Percentiles rank a stretch among this genome's conserved stretches.
Conservation (phyloP, 1,284 basidiomycete genomes). For the Leucoagaricus sp. region DNA sequence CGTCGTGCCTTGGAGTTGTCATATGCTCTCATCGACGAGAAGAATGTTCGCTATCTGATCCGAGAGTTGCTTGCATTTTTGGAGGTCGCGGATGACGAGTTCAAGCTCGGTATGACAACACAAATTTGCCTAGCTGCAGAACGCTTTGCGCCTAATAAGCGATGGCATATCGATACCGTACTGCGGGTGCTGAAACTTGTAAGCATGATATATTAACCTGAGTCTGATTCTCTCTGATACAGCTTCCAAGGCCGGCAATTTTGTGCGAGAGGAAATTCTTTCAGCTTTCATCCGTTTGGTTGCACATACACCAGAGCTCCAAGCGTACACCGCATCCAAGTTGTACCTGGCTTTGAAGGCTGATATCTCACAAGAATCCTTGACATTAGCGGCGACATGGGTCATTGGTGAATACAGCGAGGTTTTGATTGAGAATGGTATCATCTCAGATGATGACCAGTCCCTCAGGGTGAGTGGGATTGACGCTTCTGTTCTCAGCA, state of each 20-base stretch:
- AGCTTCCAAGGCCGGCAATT: constrained; percentile 92
- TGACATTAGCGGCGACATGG: constrained; percentile 95
- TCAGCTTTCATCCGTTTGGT: constrained; percentile 96
- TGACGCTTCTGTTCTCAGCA: not conserved
- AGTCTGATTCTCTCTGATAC: too few relatives aligned
- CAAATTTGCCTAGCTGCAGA: constrained; percentile 97
- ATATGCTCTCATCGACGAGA: constrained; percentile 96
- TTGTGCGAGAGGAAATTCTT: constrained; percentile 95
- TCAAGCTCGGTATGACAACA: constrained; percentile 97
- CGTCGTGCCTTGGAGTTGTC: constrained; percentile 95
- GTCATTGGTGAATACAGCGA: constrained; percentile 97
- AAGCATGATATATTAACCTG: too few relatives aligned
- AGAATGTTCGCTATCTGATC: constrained; percentile 91
- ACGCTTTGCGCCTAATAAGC: constrained; percentile 94
- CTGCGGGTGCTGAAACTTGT: constrained; percentile 91
- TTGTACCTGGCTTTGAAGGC: constrained; percentile 86
- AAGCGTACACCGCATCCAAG: constrained; percentile 94
- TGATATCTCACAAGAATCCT: constrained; percentile 95
- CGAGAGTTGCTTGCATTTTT: constrained; percentile 95
- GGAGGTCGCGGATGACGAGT: constrained; percentile 98
- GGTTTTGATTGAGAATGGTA: constrained; percentile 82
- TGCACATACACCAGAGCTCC: constrained; percentile 95
- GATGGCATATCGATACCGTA: constrained; percentile 99
- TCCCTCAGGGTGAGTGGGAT: constrained; percentile 59
- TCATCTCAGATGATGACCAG: constrained; percentile 82